Evolutionary conservation across 2,329 filamentous ascomycete genomes (phyloP), one percentile per base, ranked within the genome.

Genomic region (Alternaria triticina): DNA sequence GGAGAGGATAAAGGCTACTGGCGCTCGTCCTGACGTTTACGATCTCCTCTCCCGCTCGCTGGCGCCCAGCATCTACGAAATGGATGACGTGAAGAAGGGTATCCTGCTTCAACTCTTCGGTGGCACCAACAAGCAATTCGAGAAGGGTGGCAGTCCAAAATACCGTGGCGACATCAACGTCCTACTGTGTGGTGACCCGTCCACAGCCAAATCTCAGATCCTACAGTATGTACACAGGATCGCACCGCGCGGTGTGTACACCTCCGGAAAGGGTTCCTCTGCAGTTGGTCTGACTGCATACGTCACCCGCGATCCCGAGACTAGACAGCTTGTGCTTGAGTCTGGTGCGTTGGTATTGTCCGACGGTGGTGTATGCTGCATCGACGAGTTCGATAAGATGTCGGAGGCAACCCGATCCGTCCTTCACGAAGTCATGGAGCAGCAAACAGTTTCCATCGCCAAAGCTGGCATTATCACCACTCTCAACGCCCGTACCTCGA

Each of bases 41-140:
- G 94, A 99, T 22, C 87, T 99, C 23, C 88, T 99, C 5, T 88
- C 96, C 17, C 89, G 95, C 40, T 98, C 95, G 1, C 85, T 99
- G 27, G 96, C 96, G 3, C 96, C 96, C 13, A 97, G 94, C 63
- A 91, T 99, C 74, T 97, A 96, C 82, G 96, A 99, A 81, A 92
- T 97, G 90, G 96, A 99, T 71, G 96, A 99, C 74, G 94, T 98
- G 51, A 99, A 99, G 86, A 99, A 99, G 82, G 96, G 96, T 11
- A 97, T 99, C 65, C 85, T 99, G 11, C 89, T 99, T 5, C 96
- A 99, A 76, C 88, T 99, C 44, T 99, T 99, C 77, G 95, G 96
- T 40, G 96, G 96, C 60, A 97, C 96, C 33, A 99, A 99, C 85
- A 99, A 99, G 83, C 93, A 92, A 1, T 99, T 99, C 80, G 89